Conservation (phyloP, 2,329 filamentous ascomycete genomes). For the Cladophialophora chaetospira region DNA sequence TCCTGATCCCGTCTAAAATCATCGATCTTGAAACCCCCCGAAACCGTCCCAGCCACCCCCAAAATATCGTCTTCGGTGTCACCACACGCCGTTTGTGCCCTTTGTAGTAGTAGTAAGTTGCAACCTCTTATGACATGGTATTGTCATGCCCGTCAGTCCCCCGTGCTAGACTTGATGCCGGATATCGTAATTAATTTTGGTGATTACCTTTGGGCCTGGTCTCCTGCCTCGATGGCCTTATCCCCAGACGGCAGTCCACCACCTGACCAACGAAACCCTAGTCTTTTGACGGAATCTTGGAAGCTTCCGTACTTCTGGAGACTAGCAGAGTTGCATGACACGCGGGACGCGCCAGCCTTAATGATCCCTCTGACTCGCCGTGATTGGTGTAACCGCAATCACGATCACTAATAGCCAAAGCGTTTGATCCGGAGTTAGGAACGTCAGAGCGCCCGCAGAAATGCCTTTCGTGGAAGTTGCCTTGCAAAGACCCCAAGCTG, state of each 20-base stretch:
- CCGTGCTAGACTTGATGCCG: not conserved
- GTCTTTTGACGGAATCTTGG: not conserved
- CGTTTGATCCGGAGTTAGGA: slow-evolving; percentile 16
- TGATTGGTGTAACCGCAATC: slow-evolving; percentile 10
- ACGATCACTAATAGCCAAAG: slow-evolving; percentile 16
- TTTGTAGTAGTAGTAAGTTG: not conserved
- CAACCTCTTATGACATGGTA: not conserved
- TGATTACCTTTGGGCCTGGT: too few species aligned
- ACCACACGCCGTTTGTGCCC: not conserved
- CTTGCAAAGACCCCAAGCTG: too few species aligned
- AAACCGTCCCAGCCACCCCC: too few species aligned
- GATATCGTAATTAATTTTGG: slow-evolving; percentile 10
- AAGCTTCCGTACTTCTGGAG: slow-evolving; percentile 2
- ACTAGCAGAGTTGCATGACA: slow-evolving; percentile 8
- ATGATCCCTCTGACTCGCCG: slow-evolving; percentile 2
- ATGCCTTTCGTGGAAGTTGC: too few species aligned
- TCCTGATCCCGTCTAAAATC: too few species aligned
- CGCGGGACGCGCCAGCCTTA: slow-evolving; percentile 1
- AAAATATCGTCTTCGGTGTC: too few species aligned
- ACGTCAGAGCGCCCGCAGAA: not conserved
- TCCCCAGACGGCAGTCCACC: not conserved
- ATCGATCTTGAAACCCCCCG: too few species aligned
- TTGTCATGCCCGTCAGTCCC: not conserved
- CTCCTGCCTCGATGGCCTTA: too few species aligned
- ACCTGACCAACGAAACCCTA: not conserved